Evolutionary conservation across 1,139 yeast genomes (phyloP), one percentile per base, ranked within the genome.

Genomic region (Chernovozyma aurita): DNA sequence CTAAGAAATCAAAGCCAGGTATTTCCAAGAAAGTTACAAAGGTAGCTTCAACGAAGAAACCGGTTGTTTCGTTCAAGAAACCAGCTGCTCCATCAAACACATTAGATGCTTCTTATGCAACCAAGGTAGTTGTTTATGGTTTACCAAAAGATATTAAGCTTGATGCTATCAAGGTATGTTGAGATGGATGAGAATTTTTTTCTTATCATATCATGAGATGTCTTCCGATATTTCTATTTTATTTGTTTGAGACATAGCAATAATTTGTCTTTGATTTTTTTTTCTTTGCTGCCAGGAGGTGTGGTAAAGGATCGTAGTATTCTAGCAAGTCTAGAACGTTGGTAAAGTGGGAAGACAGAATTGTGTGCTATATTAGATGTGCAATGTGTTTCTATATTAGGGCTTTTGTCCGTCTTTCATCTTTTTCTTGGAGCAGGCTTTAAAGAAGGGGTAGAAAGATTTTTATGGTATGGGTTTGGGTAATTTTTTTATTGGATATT

Each of bases 111-210:
- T 65, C 76, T 33, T 73, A 72, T 45, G 85, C 87, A 44, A 78
- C 82, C 38, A 84, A 81, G 61, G 90, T 83, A 40, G 77, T 80
- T 51, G 90, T 83, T 40, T 75, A 82, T 51, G 85, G 85, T 43
- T 71, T 83, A 61, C 94, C 94, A 63, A 80, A 70, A 59, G 94
- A 84, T 64, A 79, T 84, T 61, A 80, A 79, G 61, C 78, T 77
- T 56, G 85, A 80, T 50, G 81, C 85, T 57, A 76, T 84, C 54
- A 83, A 77, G 82, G 94, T 84, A 83, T 79, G 94, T 82, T 65
- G 36, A 40, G 40, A 31, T 28, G 36, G 3, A 16, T 26, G 12
- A 16, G 28, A 11, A 14, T 13, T 16, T 26, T 16, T 26, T 26
- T 6, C 6, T 14, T 26, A 16, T 7, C 6, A 16, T 26, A 6